Conservation (phyloP, 768 basidiomycete genomes). For the Mycena alexandri region DNA sequence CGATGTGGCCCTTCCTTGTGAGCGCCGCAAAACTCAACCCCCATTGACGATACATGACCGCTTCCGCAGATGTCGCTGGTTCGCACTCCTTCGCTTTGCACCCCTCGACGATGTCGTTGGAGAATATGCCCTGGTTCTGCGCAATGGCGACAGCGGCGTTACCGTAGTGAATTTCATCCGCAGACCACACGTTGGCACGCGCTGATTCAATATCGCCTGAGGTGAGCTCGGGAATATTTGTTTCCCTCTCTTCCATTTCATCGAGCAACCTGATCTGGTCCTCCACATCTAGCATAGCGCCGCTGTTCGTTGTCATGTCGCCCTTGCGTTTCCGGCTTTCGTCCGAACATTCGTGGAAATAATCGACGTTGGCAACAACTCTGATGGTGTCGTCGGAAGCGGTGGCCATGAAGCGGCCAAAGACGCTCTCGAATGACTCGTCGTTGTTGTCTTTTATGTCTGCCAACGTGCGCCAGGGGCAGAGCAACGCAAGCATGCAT, state of each 20-base stretch:
- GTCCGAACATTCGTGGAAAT: constrained; percentile 48
- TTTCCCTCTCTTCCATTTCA: neutral
- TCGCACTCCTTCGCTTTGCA: no score
- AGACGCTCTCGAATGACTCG: constrained; percentile 43
- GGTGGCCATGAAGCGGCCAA: constrained; percentile 21
- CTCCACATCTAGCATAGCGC: constrained; percentile 10
- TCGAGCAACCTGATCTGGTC: neutral
- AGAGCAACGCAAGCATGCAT: constrained; percentile 50
- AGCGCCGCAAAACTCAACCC: no score
- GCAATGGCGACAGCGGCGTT: neutral
- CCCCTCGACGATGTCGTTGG: neutral
- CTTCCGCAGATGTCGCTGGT: no score
- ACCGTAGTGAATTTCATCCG: neutral
- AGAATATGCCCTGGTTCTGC: neutral
- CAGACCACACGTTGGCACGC: neutral
- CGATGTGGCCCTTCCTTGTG: no score
- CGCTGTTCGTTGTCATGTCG: neutral
- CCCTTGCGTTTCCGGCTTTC: constrained; percentile 7
- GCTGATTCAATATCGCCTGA: neutral
- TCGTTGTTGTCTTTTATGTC: constrained; percentile 41
- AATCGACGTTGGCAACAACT: constrained; percentile 46
- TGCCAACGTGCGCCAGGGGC: constrained; percentile 51
- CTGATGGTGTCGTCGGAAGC: neutral
- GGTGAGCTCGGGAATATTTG: neutral
- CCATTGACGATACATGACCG: no score